A percentile compares a stretch with the other conserved stretches of the same genome.
phyloP scores from a whole-genome alignment of 768 basidiomycete species.

The Sarcodon aspratus region DNA sequence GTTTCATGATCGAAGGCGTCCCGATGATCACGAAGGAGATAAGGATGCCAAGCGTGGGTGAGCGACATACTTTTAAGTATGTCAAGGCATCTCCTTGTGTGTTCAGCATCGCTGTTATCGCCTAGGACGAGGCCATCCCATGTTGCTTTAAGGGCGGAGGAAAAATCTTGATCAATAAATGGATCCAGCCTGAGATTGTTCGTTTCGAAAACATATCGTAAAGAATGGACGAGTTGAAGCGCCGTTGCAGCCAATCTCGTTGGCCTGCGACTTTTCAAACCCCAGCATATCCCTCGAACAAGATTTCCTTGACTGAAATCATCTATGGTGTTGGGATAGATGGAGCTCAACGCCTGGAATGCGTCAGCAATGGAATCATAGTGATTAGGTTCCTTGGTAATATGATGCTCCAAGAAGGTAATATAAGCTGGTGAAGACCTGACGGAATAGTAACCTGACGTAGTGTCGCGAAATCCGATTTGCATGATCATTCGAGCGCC shows the following conservation, averaged over 20 bases:
- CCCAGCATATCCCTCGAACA: neutral
- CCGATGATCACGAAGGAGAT: neutral
- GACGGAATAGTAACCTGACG: neutral
- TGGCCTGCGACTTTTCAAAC: neutral
- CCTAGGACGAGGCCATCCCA: neutral
- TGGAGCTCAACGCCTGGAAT: neutral
- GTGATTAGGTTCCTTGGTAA: neutral
- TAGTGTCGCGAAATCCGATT: neutral
- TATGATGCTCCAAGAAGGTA: neutral
- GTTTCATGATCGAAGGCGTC: neutral
- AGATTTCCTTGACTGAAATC: neutral
- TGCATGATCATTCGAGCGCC: neutral
- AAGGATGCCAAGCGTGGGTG: neutral
- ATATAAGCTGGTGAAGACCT: neutral
- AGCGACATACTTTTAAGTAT: neutral
- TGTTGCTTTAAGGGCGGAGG: too few species aligned
- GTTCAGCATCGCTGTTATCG: neutral
- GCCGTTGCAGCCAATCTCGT: neutral
- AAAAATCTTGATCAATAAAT: too few species aligned
- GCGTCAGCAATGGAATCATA: neutral
- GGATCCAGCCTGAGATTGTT: too few species aligned
- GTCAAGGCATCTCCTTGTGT: neutral
- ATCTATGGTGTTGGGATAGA: neutral
- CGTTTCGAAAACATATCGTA: neutral
- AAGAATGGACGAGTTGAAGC: neutral